Percentiles rank a stretch among this genome's conserved stretches.
Conservation (phyloP, 2,329 filamentous ascomycete species). For the Thermochaetoides dissita region DNA sequence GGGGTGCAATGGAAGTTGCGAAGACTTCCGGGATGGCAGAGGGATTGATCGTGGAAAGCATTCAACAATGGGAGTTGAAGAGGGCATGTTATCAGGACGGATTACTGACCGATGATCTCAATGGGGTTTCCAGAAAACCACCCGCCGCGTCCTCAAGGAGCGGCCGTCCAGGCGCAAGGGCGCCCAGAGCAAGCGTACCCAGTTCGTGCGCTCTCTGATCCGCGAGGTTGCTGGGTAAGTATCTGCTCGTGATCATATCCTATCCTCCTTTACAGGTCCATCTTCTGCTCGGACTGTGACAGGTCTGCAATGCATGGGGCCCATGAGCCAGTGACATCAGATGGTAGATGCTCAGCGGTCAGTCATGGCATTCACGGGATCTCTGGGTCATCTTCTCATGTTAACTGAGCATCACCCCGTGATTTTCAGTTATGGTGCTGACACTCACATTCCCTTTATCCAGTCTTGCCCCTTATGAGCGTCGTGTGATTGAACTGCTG, state of each 20-base stretch:
- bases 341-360: no score
- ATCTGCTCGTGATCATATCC: not conserved
- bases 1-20: no score
- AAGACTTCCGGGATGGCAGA: no score
- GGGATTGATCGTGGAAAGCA: no score
- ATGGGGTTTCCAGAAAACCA: slow-evolving; percentile 54
- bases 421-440: not conserved
- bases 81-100: no score
- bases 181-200: slow-evolving; percentile 89
- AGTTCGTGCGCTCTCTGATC: slow-evolving; percentile 92
- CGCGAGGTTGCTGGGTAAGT: slow-evolving; percentile 94
- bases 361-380: no score
- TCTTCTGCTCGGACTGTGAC: not conserved
- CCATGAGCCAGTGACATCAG: no score
- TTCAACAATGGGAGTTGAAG: no score
- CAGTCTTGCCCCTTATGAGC: slow-evolving; percentile 87
- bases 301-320: no score
- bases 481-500: slow-evolving; percentile 96
- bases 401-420: not conserved
- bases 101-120: no score
- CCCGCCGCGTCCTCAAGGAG: slow-evolving; percentile 61
- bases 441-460: not conserved
- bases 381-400: not conserved
- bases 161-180: slow-evolving; percentile 81
- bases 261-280: no score